These are phyloP conservation scores for Aethionema arabicum DNA, from an alignment of 345 rosid species.

Conservation along the genomic window DNA sequence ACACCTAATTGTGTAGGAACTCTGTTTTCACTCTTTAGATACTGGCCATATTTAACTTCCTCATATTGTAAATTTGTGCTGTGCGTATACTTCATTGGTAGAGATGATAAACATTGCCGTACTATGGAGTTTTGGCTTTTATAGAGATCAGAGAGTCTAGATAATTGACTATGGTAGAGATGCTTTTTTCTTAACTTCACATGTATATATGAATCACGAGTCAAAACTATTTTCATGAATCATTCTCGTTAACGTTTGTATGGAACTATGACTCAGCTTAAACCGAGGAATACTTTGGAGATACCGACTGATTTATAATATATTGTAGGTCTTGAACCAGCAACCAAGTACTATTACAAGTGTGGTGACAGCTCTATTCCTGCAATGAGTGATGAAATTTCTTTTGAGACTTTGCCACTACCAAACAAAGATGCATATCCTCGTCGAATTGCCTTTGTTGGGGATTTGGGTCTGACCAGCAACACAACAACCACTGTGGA, in stretches of 20 bases:
- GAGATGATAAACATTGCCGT: background rate
- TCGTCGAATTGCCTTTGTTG: slow-evolving; percentile 60
- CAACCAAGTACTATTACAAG: slow-evolving; percentile 54
- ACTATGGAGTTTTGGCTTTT: too few relatives aligned
- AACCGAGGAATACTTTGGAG: background rate
- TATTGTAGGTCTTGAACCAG: slow-evolving; percentile 64
- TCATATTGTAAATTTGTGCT: background rate
- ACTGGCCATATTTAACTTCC: background rate
- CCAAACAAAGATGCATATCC: slow-evolving; percentile 57
- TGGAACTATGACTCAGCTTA: background rate
- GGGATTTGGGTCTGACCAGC: slow-evolving; percentile 83
- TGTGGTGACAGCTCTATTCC: slow-evolving; percentile 76
- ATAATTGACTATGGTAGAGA: background rate
- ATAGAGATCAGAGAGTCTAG: background rate
- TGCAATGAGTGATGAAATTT: slow-evolving; percentile 68
- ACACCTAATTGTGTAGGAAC: background rate
- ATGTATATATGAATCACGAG: background rate
- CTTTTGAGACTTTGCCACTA: slow-evolving; percentile 57
- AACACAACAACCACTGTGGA: slow-evolving; percentile 77
- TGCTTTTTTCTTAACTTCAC: background rate
- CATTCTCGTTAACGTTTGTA: background rate
- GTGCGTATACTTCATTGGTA: background rate
- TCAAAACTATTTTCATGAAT: too few relatives aligned
- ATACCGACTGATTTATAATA: background rate
- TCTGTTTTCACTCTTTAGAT: background rate